Conservation (phyloP, 2,329 filamentous ascomycete genomes). For the Huntiella savannae region DNA sequence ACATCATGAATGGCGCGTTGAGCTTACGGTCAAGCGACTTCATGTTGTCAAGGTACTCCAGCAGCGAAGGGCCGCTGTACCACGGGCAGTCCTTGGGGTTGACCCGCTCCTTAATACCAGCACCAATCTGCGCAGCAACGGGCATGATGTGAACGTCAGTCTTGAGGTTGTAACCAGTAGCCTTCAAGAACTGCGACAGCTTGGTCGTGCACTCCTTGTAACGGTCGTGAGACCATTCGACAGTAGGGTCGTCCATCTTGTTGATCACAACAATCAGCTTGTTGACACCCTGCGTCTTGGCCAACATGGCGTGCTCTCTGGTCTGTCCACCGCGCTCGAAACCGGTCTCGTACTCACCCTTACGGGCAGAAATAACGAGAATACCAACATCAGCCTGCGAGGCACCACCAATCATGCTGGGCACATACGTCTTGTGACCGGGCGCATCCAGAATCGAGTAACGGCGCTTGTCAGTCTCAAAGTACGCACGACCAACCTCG, state of each 20-base stretch:
- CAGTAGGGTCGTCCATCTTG: slow-evolving; percentile 98
- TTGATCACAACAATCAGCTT: slow-evolving; percentile 90
- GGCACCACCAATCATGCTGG: slow-evolving; percentile 93
- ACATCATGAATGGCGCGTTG: slow-evolving; percentile 99
- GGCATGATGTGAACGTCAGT: slow-evolving; percentile 91
- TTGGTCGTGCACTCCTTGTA: slow-evolving; percentile 90
- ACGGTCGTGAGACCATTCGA: slow-evolving; percentile 84
- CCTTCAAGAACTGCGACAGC: slow-evolving; percentile 72
- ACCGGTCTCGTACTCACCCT: slow-evolving; percentile 96
- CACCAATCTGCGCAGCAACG: slow-evolving; percentile 69
- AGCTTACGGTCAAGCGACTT: slow-evolving; percentile 83
- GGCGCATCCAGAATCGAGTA: slow-evolving; percentile 96
- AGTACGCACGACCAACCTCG: slow-evolving; percentile 86
- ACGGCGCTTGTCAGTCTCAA: slow-evolving; percentile 87
- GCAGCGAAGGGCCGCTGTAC: slow-evolving; percentile 75
- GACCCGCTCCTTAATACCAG: slow-evolving; percentile 78
- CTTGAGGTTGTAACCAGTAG: slow-evolving; percentile 85
- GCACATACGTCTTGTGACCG: slow-evolving; percentile 94
- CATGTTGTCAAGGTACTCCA: slow-evolving; percentile 93
- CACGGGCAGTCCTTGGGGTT: slow-evolving; percentile 58
- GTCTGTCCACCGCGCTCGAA: slow-evolving; percentile 95
- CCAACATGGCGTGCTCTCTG: slow-evolving; percentile 90
- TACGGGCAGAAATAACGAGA: slow-evolving; percentile 86
- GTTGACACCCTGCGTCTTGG: slow-evolving; percentile 95
- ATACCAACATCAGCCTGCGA: slow-evolving; percentile 89